These are phyloP conservation scores for Camellia sinensis DNA, from an alignment of 148 eudicot species.

Conservation along the genomic window DNA sequence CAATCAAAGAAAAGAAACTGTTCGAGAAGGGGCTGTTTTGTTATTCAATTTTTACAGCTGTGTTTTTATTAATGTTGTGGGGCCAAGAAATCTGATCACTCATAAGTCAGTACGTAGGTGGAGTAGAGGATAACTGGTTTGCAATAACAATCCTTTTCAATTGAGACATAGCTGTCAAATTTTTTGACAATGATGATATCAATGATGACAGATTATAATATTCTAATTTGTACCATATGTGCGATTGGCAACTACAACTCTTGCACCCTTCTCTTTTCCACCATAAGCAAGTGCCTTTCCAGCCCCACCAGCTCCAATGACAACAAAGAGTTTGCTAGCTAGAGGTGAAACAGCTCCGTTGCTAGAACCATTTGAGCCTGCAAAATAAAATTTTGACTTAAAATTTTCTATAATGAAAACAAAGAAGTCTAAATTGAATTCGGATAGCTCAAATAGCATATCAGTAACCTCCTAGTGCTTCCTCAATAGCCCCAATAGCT, in stretches of 20 bases:
- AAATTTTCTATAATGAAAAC: not conserved
- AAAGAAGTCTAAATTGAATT: not conserved
- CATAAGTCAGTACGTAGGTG: not conserved
- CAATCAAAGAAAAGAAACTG: not conserved
- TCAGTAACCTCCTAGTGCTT: slow-evolving; percentile 39
- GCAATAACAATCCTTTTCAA: not conserved
- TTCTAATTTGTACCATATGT: slow-evolving; percentile 46
- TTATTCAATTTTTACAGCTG: not conserved
- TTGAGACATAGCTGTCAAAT: not conserved
- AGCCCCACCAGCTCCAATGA: slow-evolving; percentile 87
- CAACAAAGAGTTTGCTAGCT: slow-evolving; percentile 60
- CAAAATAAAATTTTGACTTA: slow-evolving; percentile 1
- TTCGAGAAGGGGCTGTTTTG: not conserved
- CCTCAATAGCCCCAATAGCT: slow-evolving; percentile 65
- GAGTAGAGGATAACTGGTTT: not conserved
- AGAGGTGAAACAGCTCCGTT: slow-evolving; percentile 47
- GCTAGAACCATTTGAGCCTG: slow-evolving; percentile 29
- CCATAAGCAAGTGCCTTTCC: slow-evolving; percentile 87
- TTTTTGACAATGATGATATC: not conserved
- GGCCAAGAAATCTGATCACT: not conserved
- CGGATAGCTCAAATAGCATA: not conserved
- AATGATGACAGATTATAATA: not conserved
- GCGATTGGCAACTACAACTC: slow-evolving; percentile 69
- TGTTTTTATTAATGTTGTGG: not conserved
- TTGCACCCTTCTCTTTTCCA: slow-evolving; percentile 71